Base-by-base conservation (phyloP, 73 alveolate genomes). In the Paramecium sonneborni region DNA sequence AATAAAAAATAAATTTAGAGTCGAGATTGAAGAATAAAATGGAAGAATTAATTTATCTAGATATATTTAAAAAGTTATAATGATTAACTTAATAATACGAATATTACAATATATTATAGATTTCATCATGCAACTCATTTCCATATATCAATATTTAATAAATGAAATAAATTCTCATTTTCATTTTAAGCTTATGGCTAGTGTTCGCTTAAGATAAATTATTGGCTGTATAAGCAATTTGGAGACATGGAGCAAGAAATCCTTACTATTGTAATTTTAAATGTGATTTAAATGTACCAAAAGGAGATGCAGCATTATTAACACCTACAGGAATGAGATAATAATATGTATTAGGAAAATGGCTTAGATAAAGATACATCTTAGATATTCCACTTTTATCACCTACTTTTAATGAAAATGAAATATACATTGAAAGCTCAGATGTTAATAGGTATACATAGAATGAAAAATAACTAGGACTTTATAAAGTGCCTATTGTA, bases 251-350 rank as follows among this genome's bases (percentile, higher is more conserved):
- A 18, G 94, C 94, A 12, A 70, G 94, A 88, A 82, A 62, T 38
- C 23, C 57, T 41, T 70, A 57, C 12, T 70, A 76, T n/a, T 43
- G 90, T 37, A 69, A 88, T 72, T 88, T 21, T 18, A 57, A 88
- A 5, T 76, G 94, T 28, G 74, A 88, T 26, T 26, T 20, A 39
- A 37, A 21, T 20, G 39, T 18, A 43, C 79, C 92, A 3, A 48
- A 88, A 32, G 98, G 98, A 24, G 98, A 96, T 90, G 85, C 11
- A 10, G 86, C 55, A 72, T 35, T 35, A 72, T 72, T 98, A 26
- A 96, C 99, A 1, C 94, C 94, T n/a, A 74, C 93, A 30, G 99
- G 99, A 5, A 92, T 94, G 92, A 85, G 99, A 79, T 85, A 96
- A 86, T 96, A 96, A 44, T 94, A 92, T 86, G 94, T 95, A 35